phyloP scores from a whole-genome alignment of 208 protist genomes.

The Herpetomonas samuelpessoai region DNA sequence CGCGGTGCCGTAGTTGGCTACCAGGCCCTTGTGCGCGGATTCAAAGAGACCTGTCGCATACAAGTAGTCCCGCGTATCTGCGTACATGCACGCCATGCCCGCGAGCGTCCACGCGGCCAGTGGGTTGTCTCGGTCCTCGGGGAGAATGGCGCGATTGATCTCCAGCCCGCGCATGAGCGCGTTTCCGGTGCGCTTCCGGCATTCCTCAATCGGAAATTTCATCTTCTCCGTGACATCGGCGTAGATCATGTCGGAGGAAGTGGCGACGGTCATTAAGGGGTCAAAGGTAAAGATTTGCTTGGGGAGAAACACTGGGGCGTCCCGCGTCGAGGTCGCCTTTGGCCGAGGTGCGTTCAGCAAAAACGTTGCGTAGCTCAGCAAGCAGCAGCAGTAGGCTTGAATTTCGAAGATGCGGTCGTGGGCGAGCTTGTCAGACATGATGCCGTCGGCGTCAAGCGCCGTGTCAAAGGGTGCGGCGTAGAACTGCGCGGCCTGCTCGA shows the following conservation, averaged over 20 bases:
- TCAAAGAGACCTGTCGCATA: slow-evolving; percentile 85
- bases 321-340: slow-evolving; percentile 34
- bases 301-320: slow-evolving; percentile 73
- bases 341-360: slow-evolving; percentile 61
- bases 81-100: slow-evolving; percentile 80
- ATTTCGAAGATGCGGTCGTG: slow-evolving; percentile 34
- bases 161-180: slow-evolving; percentile 68
- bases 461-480: slow-evolving; percentile 68
- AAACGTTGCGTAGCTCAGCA: slow-evolving; percentile 68
- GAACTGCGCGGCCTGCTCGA: slow-evolving; percentile 50
- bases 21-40: slow-evolving; percentile 58
- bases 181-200: slow-evolving; percentile 50
- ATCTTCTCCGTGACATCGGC: slow-evolving; percentile 29
- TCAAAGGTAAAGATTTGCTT: slow-evolving; percentile 71
- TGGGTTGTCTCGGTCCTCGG: slow-evolving; percentile 55
- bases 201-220: slow-evolving; percentile 39
- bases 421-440: slow-evolving; percentile 52
- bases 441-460: slow-evolving; percentile 65
- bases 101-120: slow-evolving; percentile 57
- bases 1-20: slow-evolving; percentile 52
- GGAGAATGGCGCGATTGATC: slow-evolving; percentile 68
- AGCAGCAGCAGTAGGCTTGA: slow-evolving; percentile 61
- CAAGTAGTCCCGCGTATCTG: slow-evolving; percentile 87
- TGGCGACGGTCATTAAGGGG: slow-evolving; percentile 49
- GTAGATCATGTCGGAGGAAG: slow-evolving; percentile 64